Evolutionary conservation across 345 rosid genomes (phyloP), one percentile per base, ranked within the genome.

Genomic region (Eucalyptus regnans): DNA sequence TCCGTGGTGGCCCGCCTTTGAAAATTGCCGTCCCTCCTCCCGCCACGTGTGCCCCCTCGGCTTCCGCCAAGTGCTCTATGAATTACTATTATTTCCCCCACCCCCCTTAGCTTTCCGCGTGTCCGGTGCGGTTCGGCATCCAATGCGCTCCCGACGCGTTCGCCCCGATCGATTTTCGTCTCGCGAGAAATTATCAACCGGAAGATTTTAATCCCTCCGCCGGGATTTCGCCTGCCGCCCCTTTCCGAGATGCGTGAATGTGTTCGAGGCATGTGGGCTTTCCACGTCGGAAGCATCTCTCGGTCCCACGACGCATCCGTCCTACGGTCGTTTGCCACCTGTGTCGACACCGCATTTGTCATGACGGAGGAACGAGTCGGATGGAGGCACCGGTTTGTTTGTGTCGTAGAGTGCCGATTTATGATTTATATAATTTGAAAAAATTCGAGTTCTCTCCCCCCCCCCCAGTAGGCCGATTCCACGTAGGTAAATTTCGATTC

Each of bases 401-500:
- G 12, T 20, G 11, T 17, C 23, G 3, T 9, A 0, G 46, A 71
- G 81, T 9, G 5, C 2, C 4, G 7, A 37, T 37, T 5, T 18
- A 10, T 6, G 12, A 18, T 71, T 37, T 37, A 2, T 71, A 17
- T 68, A 8, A 18, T 68, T 17, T 2, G 0, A 20, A 18, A 52
- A 29, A 3, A 33, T 37, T 33, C 7, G 3, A 37, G 25, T 37
- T 33, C 25, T 4, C 31, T 12, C 8, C 2, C 1, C 5, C 11
- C 6, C 2, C 1, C 4, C n/a, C n/a, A 71, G 81, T 18, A 9
- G 37, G 25, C 8, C 3, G 8, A 6, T 37, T 10, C 0, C 46
- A 20, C 4, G 0, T 5, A 11, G 13, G 8, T 37, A 37, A 71
- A 18, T 76, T 76, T 3, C 1, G 0, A 5, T 18, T 12, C 1